phyloP scores from a whole-genome alignment of 2,329 filamentous ascomycete genomes.

The Eurotiales sp. region DNA sequence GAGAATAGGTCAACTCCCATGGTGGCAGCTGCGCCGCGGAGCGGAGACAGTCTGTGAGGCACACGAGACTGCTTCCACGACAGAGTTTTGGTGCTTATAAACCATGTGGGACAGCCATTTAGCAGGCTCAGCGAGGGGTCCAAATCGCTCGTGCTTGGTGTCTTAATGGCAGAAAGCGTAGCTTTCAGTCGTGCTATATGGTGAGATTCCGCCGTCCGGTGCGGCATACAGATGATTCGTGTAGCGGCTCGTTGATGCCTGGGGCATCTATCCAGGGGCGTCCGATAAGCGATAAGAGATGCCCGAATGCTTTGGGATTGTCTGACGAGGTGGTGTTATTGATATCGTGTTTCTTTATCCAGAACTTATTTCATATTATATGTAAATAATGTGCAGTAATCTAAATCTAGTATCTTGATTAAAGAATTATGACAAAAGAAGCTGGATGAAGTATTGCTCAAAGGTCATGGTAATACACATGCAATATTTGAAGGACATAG shows the following conservation, averaged over 20 bases:
- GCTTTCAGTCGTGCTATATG: background rate
- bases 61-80: slow-evolving; percentile 32
- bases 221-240: background rate
- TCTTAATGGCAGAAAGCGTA: background rate
- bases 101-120: slow-evolving; percentile 20
- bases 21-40: slow-evolving; percentile 46
- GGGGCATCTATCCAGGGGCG: slow-evolving; percentile 7
- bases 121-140: background rate
- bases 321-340: too few relatives aligned
- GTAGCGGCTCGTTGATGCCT: slow-evolving; percentile 4
- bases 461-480: too few relatives aligned
- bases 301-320: too few relatives aligned
- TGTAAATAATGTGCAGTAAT: too few relatives aligned
- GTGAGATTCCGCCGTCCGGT: background rate
- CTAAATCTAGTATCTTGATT: too few relatives aligned
- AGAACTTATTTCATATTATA: too few relatives aligned
- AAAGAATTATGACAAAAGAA: too few relatives aligned
- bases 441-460: too few relatives aligned
- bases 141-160: background rate
- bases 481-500: too few relatives aligned
- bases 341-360: too few relatives aligned
- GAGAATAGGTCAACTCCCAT: slow-evolving; percentile 89
- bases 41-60: slow-evolving; percentile 30
- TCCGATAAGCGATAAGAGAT: slow-evolving; percentile 14
- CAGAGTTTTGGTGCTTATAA: slow-evolving; percentile 19